Percentiles rank a stretch among this genome's conserved stretches.
These are phyloP conservation scores for Globisporangium nunn DNA, from an alignment of 352 stramenopile genomes.

Conservation along the genomic window DNA sequence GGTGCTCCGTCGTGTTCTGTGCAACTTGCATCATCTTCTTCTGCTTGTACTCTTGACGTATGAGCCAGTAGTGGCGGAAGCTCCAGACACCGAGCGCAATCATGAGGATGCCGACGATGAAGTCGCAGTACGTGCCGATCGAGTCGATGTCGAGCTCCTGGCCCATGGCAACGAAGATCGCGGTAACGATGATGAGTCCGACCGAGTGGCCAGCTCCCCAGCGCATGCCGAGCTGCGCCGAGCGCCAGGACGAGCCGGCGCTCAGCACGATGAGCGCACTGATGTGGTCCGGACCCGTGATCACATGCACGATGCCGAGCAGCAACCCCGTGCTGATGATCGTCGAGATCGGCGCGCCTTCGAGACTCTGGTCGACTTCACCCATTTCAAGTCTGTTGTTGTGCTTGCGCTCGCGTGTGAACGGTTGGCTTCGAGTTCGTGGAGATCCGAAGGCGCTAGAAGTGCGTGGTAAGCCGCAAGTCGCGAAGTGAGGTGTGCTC, in stretches of 20 bases:
- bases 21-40: neutral
- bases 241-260: constrained; percentile 57
- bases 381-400: constrained; percentile 17
- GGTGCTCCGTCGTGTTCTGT: neutral
- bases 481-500: neutral
- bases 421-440: neutral
- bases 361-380: constrained; percentile 26
- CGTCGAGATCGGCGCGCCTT: constrained; percentile 8
- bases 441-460: neutral
- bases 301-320: constrained; percentile 46
- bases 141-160: constrained; percentile 30
- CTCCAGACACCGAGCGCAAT: constrained; percentile 58
- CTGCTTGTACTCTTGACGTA: constrained; percentile 38
- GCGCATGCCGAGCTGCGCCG: constrained; percentile 72
- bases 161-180: constrained; percentile 47
- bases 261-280: constrained; percentile 81
- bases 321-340: constrained; percentile 47
- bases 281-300: constrained; percentile 81
- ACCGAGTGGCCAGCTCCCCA: constrained; percentile 82
- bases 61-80: constrained; percentile 28
- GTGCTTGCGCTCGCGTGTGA: neutral
- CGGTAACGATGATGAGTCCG: constrained; percentile 64
- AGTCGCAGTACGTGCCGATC: constrained; percentile 45
- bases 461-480: neutral
- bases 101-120: constrained; percentile 75